Evolutionary conservation across 1,139 yeast species (phyloP).

Genomic region (Hyphopichia buzzinii): DNA sequence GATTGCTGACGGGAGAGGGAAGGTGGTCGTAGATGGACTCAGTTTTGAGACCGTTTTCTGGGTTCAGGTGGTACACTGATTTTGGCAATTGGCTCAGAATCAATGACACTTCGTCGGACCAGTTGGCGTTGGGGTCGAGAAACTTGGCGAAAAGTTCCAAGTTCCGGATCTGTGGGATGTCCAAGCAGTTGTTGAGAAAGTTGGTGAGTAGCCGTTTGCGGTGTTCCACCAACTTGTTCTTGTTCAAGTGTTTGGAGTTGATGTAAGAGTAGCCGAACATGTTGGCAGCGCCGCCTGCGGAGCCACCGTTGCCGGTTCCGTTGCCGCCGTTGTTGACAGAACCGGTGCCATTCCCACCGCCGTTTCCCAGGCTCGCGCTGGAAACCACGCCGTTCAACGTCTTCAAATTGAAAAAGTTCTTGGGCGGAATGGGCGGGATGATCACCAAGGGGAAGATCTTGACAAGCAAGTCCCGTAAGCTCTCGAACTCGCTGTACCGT

Average conservation of each 20-base stretch:
- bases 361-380: background rate
- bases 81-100: slow-evolving; percentile 42
- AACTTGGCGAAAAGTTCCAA: slow-evolving; percentile 71
- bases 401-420: slow-evolving; percentile 53
- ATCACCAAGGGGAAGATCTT: slow-evolving; percentile 78
- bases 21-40: slow-evolving; percentile 60
- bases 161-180: slow-evolving; percentile 52
- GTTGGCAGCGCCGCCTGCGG: slow-evolving; percentile 4
- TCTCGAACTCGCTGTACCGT: slow-evolving; percentile 89
- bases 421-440: slow-evolving; percentile 94
- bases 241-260: slow-evolving; percentile 43
- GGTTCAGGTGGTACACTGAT: slow-evolving; percentile 50
- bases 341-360: background rate
- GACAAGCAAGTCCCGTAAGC: slow-evolving; percentile 65
- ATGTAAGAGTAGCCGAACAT: slow-evolving; percentile 35
- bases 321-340: slow-evolving; percentile 6
- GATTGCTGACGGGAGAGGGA: slow-evolving; percentile 54
- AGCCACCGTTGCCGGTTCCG: slow-evolving; percentile 2
- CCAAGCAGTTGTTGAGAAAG: slow-evolving; percentile 74
- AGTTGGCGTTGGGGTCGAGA: slow-evolving; percentile 79
- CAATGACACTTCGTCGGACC: slow-evolving; percentile 55
- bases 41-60: slow-evolving; percentile 52
- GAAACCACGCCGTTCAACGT: slow-evolving; percentile 32
- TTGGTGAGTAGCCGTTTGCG: slow-evolving; percentile 76
- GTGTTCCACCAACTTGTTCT: slow-evolving; percentile 47